Percentiles rank a stretch among this genome's conserved stretches.
phyloP scores from a whole-genome alignment of 2,329 filamentous ascomycete species.

The Botrytis squamosa region DNA sequence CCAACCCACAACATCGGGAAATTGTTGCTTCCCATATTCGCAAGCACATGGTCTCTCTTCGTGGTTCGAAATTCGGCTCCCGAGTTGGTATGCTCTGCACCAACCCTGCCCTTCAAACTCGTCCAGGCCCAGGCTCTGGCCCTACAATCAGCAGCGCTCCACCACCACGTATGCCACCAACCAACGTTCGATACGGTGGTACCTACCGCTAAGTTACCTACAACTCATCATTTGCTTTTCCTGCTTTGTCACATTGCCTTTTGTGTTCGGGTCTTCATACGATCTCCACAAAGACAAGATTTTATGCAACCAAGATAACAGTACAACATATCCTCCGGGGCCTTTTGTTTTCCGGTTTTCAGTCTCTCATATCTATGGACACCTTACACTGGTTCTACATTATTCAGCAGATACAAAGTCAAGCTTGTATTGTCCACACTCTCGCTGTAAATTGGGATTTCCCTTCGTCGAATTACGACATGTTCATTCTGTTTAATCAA shows the following conservation, averaged over 20 bases:
- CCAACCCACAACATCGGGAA: constrained; percentile 83
- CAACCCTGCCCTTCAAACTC: constrained; percentile 85
- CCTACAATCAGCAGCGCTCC: constrained; percentile 53
- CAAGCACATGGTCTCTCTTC: constrained; percentile 99
- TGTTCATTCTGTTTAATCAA: constrained; percentile 39
- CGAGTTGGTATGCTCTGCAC: constrained; percentile 98
- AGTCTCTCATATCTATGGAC: constrained; percentile 40
- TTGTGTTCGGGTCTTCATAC: constrained; percentile 34
- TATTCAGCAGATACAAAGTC: constrained; percentile 37
- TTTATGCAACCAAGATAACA: constrained; percentile 36
- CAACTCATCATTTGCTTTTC: constrained; percentile 26
- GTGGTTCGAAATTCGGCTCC: constrained; percentile 97
- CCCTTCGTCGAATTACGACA: constrained; percentile 34
- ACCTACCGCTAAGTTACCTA: constrained; percentile 53
- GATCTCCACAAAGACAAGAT: constrained; percentile 38
- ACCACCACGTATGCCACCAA: constrained; percentile 56
- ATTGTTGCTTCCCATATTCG: constrained; percentile 90
- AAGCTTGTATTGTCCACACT: constrained; percentile 33
- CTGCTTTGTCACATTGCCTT: constrained; percentile 35
- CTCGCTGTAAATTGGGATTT: constrained; percentile 29
- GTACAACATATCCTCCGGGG: constrained; percentile 39
- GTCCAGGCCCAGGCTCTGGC: constrained; percentile 79
- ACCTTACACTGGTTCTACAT: constrained; percentile 35
- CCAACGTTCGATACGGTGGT: constrained; percentile 55
- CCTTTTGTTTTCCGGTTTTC: constrained; percentile 36